Percentiles rank a stretch among this genome's conserved stretches.
These are phyloP conservation scores for Chlorella ohadii DNA, from an alignment of 139 green algal species.

Conservation along the genomic window DNA sequence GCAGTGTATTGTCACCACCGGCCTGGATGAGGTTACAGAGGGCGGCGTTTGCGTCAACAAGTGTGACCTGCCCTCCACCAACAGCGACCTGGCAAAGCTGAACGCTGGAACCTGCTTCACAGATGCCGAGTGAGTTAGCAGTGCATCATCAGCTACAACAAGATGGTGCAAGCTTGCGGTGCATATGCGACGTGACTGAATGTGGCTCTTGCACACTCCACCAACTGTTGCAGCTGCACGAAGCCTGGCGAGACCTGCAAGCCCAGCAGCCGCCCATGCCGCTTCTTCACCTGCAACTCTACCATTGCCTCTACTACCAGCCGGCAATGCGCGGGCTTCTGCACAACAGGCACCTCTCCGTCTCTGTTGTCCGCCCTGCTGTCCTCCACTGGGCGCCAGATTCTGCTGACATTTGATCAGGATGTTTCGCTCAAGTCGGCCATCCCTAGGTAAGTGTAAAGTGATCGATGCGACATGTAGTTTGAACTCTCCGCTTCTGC, in stretches of 20 bases:
- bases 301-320: not conserved
- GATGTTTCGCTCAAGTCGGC: not conserved
- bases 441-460: not conserved
- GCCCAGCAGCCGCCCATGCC: not conserved
- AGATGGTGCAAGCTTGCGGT: not conserved
- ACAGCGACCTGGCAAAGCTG: not conserved
- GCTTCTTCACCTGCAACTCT: not conserved
- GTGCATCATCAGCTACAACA: not conserved
- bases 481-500: no score
- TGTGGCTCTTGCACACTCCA: no score
- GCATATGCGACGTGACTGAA: not conserved
- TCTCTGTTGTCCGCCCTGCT: not conserved
- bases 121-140: no score
- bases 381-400: not conserved
- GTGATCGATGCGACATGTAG: not conserved
- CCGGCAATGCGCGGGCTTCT: not conserved
- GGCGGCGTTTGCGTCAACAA: not conserved
- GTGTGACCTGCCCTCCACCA: not conserved
- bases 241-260: no score
- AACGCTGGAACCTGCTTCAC: no score
- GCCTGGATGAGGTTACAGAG: not conserved
- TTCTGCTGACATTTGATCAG: conserved; percentile 7
- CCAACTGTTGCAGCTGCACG: not conserved
- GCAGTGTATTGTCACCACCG: not conserved
- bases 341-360: not conserved